Base-by-base conservation (phyloP, 768 basidiomycete genomes). In the Clavulina sp. region DNA sequence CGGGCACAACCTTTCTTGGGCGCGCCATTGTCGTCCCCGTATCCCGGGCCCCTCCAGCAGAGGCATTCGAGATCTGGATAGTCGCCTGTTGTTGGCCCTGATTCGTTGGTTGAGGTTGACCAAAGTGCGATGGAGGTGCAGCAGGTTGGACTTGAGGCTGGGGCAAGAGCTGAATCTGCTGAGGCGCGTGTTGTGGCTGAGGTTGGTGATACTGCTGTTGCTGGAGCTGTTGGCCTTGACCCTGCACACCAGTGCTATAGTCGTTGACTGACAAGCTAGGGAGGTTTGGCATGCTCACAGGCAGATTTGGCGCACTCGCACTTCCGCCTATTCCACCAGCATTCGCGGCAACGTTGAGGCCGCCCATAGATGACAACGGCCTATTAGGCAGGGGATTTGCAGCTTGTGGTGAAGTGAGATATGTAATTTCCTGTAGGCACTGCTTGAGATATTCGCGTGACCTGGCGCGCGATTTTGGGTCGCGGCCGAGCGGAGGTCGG, bases 391-490 rank as follows among this genome's bases (percentile, higher is more conserved):
- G 72, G 41, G 95, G 95, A 63, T 99, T 99, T 75, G 97, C 82
- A 4, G 95, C 92, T 64, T 95, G 86, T 1, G 89, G 81, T 0
- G 93, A 96, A 1, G 95, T 99, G 50, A 99, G 71, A 66, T 99
- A 99, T 9, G 87, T 86, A 58, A 99, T 85, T 72, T 99, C 95
- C 68, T 97, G 95, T 24, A 99, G 72, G 67, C 95, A 96, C 80
- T 99, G 93, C 67, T 97, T 99, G 59, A 99, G 74, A 64, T 96
- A 99, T 56, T 99, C 95, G 51, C 92, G 73, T 68, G 88, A 92
- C 53, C 88, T 75, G 40, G 92, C 89, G 60, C 93, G 76, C 60
- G 86, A 84, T 66, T 95, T 93, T n/a, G 89, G 89, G 66, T 96
- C 93, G 52, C 88, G 78, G 31, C 82, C 85, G 5, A 80, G 77